Conservation (phyloP, 495 filamentous ascomycete genomes). For the Penicillium pancosmium region DNA sequence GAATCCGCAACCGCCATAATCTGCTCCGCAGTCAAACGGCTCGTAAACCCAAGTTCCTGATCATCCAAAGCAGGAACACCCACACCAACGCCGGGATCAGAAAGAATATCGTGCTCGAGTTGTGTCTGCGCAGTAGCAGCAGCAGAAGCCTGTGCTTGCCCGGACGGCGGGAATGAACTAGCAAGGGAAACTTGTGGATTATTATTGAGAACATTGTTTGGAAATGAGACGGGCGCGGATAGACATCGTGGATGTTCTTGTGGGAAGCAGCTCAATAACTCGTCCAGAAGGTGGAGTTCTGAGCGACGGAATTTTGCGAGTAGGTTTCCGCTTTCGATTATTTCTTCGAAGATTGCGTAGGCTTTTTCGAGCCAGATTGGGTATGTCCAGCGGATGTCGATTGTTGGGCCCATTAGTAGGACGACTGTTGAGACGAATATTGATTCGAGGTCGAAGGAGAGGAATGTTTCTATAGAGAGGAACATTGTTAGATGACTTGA, state of each 20-base stretch:
- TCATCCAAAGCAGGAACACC: slow-evolving; percentile 12
- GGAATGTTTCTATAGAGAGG: slow-evolving; percentile 41
- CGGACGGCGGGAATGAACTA: slow-evolving; percentile 18
- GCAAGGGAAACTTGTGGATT: slow-evolving; percentile 10
- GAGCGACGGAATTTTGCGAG: slow-evolving; percentile 40
- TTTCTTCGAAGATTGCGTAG: slow-evolving; percentile 44
- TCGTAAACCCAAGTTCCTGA: slow-evolving; percentile 15
- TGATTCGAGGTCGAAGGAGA: slow-evolving; percentile 49
- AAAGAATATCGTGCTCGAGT: slow-evolving; percentile 19
- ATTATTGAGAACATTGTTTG: slow-evolving; percentile 12
- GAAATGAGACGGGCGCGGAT: slow-evolving; percentile 18
- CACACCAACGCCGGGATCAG: slow-evolving; percentile 11
- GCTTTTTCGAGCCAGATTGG: slow-evolving; percentile 39
- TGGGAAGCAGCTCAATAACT: slow-evolving; percentile 32
- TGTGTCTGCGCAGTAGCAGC: too few relatives aligned
- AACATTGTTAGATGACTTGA: neutral
- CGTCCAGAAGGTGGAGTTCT: slow-evolving; percentile 43
- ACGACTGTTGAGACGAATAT: slow-evolving; percentile 42
- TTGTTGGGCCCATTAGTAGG: slow-evolving; percentile 37
- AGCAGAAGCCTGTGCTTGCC: slow-evolving; percentile 4
- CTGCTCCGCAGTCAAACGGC: slow-evolving; percentile 35
- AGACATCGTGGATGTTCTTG: slow-evolving; percentile 23
- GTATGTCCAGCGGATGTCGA: slow-evolving; percentile 32
- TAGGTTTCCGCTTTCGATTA: slow-evolving; percentile 42
- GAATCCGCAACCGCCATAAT: slow-evolving; percentile 45